phyloP scores from a whole-genome alignment of 83 land plant genomes.

The Thuja plicata region DNA sequence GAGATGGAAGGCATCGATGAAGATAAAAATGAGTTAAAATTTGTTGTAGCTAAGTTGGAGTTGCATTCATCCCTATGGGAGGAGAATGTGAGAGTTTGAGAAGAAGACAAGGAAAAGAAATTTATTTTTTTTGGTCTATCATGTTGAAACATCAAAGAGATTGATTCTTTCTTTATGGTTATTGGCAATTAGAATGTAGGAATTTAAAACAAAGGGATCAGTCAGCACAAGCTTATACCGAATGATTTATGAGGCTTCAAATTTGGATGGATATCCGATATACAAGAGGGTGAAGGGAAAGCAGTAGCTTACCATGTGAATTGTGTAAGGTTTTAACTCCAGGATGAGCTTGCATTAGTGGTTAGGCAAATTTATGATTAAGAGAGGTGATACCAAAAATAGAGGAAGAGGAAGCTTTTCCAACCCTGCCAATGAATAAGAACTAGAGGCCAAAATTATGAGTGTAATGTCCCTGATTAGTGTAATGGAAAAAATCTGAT shows the following conservation, averaged over 20 bases:
- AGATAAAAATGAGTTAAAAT: neutral
- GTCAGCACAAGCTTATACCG: neutral
- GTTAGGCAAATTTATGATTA: too few relatives aligned
- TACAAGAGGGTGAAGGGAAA: neutral
- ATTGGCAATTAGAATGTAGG: neutral
- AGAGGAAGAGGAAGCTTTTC: too few relatives aligned
- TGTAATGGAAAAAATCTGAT: too few relatives aligned
- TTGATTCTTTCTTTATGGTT: neutral
- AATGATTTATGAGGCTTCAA: neutral
- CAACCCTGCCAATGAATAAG: too few relatives aligned
- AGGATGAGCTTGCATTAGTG: neutral
- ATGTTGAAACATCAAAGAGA: neutral
- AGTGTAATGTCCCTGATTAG: too few relatives aligned
- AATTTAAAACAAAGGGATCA: neutral
- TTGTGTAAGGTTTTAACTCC: neutral
- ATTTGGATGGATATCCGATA: neutral
- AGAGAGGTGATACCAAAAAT: too few relatives aligned
- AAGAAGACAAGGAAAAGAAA: neutral
- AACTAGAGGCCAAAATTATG: too few relatives aligned
- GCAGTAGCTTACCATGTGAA: neutral
- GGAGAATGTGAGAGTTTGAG: neutral
- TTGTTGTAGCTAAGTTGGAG: neutral
- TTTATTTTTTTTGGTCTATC: neutral
- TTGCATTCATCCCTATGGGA: neutral
- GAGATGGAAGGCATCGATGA: neutral